Conservation (phyloP, 768 basidiomycete genomes). For the Trametes maxima region DNA sequence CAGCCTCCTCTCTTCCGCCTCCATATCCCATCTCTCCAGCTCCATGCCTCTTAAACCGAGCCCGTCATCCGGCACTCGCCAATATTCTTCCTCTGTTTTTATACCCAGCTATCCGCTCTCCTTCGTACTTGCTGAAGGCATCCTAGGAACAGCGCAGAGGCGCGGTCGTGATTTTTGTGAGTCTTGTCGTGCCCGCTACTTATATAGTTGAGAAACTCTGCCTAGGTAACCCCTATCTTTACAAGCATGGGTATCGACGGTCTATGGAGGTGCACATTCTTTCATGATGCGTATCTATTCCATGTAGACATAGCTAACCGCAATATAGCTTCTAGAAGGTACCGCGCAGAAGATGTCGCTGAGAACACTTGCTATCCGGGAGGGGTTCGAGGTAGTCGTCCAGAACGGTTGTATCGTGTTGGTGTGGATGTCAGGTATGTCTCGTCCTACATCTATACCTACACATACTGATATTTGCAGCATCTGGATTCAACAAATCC, state of each 20-base stretch:
- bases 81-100: too few relatives aligned
- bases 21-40: too few relatives aligned
- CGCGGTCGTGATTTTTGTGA: too few relatives aligned
- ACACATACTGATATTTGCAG: not conserved
- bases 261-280: not conserved
- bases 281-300: not conserved
- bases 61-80: too few relatives aligned
- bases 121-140: too few relatives aligned
- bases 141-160: too few relatives aligned
- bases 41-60: too few relatives aligned
- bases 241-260: not conserved
- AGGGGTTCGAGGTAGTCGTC: not conserved
- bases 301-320: not conserved
- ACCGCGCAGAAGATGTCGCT: not conserved
- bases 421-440: not conserved
- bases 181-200: too few relatives aligned
- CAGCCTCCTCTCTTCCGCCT: too few relatives aligned
- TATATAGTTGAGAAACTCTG: too few relatives aligned
- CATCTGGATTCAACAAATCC: slow-evolving; percentile 3
- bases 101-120: too few relatives aligned
- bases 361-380: not conserved
- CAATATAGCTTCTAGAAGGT: not conserved
- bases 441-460: not conserved
- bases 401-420: not conserved
- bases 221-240: too few relatives aligned